Evolutionary conservation across 2,329 filamentous ascomycete genomes (phyloP).

Genomic region (Fusarium zealandicum): DNA sequence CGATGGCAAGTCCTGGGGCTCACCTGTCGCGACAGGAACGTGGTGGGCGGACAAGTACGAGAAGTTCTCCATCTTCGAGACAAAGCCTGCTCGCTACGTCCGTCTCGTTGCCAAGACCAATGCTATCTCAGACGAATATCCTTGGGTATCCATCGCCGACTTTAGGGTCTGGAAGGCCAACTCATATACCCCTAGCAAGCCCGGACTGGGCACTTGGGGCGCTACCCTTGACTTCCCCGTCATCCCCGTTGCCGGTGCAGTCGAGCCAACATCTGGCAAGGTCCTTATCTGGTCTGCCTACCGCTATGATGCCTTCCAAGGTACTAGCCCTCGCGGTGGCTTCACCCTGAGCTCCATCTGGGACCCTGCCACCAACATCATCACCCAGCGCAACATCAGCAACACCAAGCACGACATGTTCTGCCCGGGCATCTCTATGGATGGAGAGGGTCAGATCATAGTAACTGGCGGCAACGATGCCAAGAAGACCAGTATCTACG

Average conservation of each 20-base stretch:
- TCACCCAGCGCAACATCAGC: slow-evolving; percentile 34
- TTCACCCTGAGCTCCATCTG: slow-evolving; percentile 18
- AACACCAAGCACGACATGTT: slow-evolving; percentile 63
- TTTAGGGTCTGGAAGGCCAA: slow-evolving; percentile 24
- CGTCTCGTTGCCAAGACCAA: slow-evolving; percentile 15
- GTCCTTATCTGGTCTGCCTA: slow-evolving; percentile 26
- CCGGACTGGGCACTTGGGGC: slow-evolving; percentile 22
- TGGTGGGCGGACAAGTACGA: slow-evolving; percentile 22
- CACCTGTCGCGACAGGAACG: slow-evolving; percentile 16
- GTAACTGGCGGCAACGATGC: slow-evolving; percentile 62
- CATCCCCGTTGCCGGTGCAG: slow-evolving; percentile 25
- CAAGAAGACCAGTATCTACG: slow-evolving; percentile 56
- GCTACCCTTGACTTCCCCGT: slow-evolving; percentile 26
- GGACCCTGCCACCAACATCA: slow-evolving; percentile 3
- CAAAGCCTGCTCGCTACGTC: slow-evolving; percentile 19
- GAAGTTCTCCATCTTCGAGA: slow-evolving; percentile 30
- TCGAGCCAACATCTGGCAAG: slow-evolving; percentile 20
- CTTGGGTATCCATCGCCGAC: slow-evolving; percentile 29
- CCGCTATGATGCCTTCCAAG: slow-evolving; percentile 2
- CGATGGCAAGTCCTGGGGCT: slow-evolving; percentile 21
- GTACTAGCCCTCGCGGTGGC: not conserved
- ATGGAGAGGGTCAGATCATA: slow-evolving; percentile 56
- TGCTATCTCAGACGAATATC: not conserved
- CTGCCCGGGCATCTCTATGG: slow-evolving; percentile 61
- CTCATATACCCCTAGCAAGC: not conserved